Percentiles rank a stretch among this genome's conserved stretches.
Conservation (phyloP, 140 eudicot species). For the Oenanthe javanica region DNA sequence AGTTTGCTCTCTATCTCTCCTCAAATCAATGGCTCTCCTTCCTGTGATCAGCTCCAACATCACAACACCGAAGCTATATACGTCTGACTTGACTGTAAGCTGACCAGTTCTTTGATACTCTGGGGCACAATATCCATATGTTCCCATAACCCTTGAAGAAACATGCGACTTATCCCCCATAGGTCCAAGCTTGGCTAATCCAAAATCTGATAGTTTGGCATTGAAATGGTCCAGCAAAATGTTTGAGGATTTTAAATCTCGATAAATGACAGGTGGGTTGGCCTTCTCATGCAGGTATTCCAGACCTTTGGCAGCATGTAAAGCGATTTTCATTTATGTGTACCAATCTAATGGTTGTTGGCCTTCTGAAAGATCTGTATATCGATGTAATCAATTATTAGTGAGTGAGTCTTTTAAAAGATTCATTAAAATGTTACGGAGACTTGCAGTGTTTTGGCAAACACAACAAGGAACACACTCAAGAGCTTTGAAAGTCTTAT, state of each 20-base stretch:
- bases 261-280: conserved; percentile 18
- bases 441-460: neutral
- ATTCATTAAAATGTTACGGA: neutral
- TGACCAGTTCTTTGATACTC: conserved; percentile 15
- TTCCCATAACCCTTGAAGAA: conserved; percentile 17
- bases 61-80: conserved; percentile 19
- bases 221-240: conserved; percentile 15
- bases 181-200: conserved; percentile 18
- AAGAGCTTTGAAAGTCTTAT: neutral
- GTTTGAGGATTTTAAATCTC: conserved; percentile 17
- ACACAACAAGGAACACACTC: neutral
- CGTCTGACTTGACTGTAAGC: conserved; percentile 11
- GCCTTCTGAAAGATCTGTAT: conserved; percentile 11
- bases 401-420: neutral
- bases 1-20: conserved; percentile 7
- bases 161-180: conserved; percentile 14
- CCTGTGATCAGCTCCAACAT: conserved; percentile 16
- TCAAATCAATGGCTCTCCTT: conserved; percentile 16
- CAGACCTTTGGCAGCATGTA: conserved; percentile 14
- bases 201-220: conserved; percentile 20
- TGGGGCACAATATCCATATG: conserved; percentile 14
- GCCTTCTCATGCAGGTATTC: conserved; percentile 17
- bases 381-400: neutral
- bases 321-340: conserved; percentile 10
- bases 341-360: conserved; percentile 10